A percentile compares a stretch with the other conserved stretches of the same genome.
These are phyloP conservation scores for Fusarium longipes DNA, from an alignment of 2,329 filamentous ascomycete genomes.

Conservation along the genomic window DNA sequence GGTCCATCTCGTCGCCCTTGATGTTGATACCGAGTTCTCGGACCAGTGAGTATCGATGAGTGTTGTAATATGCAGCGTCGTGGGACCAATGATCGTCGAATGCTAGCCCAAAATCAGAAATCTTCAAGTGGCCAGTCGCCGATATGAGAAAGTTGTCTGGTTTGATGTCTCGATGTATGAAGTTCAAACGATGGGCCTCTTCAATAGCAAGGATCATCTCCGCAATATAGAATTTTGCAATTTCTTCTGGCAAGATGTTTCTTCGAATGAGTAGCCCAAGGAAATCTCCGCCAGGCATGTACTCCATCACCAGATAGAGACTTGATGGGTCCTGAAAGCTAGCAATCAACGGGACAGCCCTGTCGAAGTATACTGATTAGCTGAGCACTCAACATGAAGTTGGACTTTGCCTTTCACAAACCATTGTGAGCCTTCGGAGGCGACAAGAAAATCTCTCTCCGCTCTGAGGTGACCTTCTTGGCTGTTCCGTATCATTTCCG, in stretches of 20 bases:
- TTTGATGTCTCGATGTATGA: constrained; percentile 96
- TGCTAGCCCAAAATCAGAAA: constrained; percentile 94
- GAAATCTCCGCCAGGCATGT: constrained; percentile 97
- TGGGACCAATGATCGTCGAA: constrained; percentile 97
- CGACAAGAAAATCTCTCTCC: constrained; percentile 90
- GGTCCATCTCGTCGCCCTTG: constrained; percentile 78
- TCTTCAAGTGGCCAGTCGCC: constrained; percentile 88
- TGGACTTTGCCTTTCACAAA: constrained; percentile 48
- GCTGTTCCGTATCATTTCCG: constrained; percentile 87
- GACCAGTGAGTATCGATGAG: constrained; percentile 82
- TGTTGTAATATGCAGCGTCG: constrained; percentile 86
- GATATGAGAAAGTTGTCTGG: constrained; percentile 97
- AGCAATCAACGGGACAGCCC: constrained; percentile 86
- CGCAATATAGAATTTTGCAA: constrained; percentile 87
- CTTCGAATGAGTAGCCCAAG: constrained; percentile 86
- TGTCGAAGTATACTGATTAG: constrained; percentile 47
- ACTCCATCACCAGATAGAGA: constrained; percentile 96
- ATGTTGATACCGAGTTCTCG: constrained; percentile 80
- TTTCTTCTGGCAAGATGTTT: constrained; percentile 81
- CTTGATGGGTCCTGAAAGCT: constrained; percentile 89
- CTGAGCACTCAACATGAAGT: background rate
- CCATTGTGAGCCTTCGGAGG: constrained; percentile 88
- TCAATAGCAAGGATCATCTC: constrained; percentile 98
- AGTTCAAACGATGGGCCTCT: constrained; percentile 86
- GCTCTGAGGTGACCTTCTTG: constrained; percentile 94